These are phyloP conservation scores for Talaromyces trachyspermus DNA, from an alignment of 495 filamentous ascomycete species.

Conservation along the genomic window DNA sequence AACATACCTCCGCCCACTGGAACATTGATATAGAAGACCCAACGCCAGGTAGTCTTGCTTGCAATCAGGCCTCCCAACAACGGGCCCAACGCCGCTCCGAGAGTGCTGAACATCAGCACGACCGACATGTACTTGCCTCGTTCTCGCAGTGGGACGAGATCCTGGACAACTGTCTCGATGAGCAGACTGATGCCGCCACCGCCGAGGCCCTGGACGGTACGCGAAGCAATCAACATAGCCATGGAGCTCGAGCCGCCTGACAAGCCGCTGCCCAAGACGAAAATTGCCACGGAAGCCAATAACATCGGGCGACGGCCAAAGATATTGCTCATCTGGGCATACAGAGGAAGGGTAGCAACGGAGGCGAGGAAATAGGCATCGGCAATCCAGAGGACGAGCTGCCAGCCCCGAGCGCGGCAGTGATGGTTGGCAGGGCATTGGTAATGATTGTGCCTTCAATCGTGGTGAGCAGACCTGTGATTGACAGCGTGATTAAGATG, in stretches of 20 bases:
- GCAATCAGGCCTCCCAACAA: slow-evolving; percentile 26
- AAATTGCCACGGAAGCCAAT: slow-evolving; percentile 28
- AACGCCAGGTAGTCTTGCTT: slow-evolving; percentile 40
- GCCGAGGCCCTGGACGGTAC: slow-evolving; percentile 16
- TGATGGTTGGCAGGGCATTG: too few relatives aligned
- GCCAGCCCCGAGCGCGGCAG: too few relatives aligned
- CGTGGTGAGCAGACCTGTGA: too few relatives aligned
- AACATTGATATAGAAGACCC: slow-evolving; percentile 66
- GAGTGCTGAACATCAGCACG: slow-evolving; percentile 14
- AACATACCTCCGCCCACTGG: slow-evolving; percentile 43
- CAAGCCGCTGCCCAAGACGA: slow-evolving; percentile 34
- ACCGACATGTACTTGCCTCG: slow-evolving; percentile 27
- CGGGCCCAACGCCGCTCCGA: slow-evolving; percentile 28
- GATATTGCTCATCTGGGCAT: slow-evolving; percentile 36
- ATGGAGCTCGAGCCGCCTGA: slow-evolving; percentile 30
- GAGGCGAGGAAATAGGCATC: too few relatives aligned
- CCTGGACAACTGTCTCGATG: slow-evolving; percentile 24
- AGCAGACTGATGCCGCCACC: slow-evolving; percentile 25
- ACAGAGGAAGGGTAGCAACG: slow-evolving; percentile 23
- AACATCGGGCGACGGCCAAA: slow-evolving; percentile 39
- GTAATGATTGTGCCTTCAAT: too few relatives aligned
- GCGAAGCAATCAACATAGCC: slow-evolving; percentile 15
- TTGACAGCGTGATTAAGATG: too few relatives aligned
- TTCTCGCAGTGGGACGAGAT: slow-evolving; percentile 31
- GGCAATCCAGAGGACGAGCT: too few relatives aligned